Conservation (phyloP, 1,284 basidiomycete species). For the Irpex sp. region DNA sequence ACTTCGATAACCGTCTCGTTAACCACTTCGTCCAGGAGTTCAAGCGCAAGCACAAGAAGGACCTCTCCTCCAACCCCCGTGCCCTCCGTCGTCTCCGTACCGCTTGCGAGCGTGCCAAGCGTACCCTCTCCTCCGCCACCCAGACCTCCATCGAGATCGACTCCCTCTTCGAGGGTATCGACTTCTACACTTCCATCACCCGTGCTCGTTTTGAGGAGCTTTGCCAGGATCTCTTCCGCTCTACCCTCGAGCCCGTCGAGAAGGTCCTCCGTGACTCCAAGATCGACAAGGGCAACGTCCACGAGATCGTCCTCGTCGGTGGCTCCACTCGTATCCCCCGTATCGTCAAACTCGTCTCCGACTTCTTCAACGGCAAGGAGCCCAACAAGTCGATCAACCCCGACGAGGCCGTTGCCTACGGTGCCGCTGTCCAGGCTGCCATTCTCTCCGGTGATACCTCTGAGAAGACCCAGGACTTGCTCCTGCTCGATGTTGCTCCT, state of each 20-base stretch:
- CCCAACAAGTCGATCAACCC: conserved; percentile 98
- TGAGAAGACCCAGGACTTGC: conserved; percentile 93
- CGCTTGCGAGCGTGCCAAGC: conserved; percentile 98
- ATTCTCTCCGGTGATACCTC: conserved; percentile 98
- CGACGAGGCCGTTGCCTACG: conserved; percentile 98
- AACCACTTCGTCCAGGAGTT: conserved; percentile 98
- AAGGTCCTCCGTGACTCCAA: conserved; percentile 98
- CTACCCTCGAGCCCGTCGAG: conserved; percentile 96
- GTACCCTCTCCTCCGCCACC: conserved; percentile 93
- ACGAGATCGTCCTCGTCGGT: conserved; percentile 97
- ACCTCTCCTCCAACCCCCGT: conserved; percentile 89
- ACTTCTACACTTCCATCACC: conserved; percentile 98
- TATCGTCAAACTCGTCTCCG: conserved; percentile 95
- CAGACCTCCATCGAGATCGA: conserved; percentile 98
- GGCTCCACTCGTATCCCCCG: conserved; percentile 98
- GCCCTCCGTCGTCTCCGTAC: conserved; percentile 96
- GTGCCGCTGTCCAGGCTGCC: conserved; percentile 98
- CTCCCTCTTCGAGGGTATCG: conserved; percentile 95
- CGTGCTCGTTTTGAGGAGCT: conserved; percentile 99
- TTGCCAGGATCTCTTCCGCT: conserved; percentile 95
- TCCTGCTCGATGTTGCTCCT: conserved; percentile 92
- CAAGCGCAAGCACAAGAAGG: conserved; percentile 99
- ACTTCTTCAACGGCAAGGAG: conserved; percentile 98
- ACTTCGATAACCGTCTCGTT: conserved; percentile 98
- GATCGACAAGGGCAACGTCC: conserved; percentile 92